Base-by-base conservation (phyloP, 805 yeast genomes). In the Clavispora asparagi region DNA sequence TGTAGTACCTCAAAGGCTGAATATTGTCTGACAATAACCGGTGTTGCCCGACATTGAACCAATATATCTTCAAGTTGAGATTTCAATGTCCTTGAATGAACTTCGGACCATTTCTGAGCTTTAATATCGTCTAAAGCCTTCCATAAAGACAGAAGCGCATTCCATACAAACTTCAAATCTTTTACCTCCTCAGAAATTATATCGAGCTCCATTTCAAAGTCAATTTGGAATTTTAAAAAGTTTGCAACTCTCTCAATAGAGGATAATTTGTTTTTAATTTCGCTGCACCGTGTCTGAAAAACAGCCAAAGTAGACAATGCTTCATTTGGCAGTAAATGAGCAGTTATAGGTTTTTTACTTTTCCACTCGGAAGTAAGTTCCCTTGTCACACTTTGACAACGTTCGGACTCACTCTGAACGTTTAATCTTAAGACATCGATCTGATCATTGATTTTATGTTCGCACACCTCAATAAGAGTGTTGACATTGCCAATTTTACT, bases 1-100 rank as follows among this genome's bases (percentile, higher is more conserved):
- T 80, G 81, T n/a, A 83, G 68, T 16, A 75, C 74, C 50, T 78
- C 83, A 59, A 83, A 83, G 0, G 91, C 90, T 0, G 81, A 68
- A 59, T 87, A 85, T 50, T 81, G 89, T 7, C 87, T 71, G 25
- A 84, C 71, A 13, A 76, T 70, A 0, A 73, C 62, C 0, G 92
- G 87, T 65, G 83, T 70, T 0, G 73, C 53, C 43, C 82, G 71
- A 2, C 83, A 68, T 0, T 56, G 56, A 1, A 63, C 61, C 1
- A 79, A 50, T 11, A 85, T 59, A 1, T 70, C 77, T 17, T 85
- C 88, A 13, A 87, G 62, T 10, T 66, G 61, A 12, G 60, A 62
- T 39, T 81, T 70, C 4, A 85, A 48, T 0, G 67, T 59, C 8
- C 79, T 60, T 0, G 80, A 71, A 5, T 71, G 70, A 4, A 80